phyloP scores from a whole-genome alignment of 805 yeast species.

The Nakazawaea anatomiae region DNA sequence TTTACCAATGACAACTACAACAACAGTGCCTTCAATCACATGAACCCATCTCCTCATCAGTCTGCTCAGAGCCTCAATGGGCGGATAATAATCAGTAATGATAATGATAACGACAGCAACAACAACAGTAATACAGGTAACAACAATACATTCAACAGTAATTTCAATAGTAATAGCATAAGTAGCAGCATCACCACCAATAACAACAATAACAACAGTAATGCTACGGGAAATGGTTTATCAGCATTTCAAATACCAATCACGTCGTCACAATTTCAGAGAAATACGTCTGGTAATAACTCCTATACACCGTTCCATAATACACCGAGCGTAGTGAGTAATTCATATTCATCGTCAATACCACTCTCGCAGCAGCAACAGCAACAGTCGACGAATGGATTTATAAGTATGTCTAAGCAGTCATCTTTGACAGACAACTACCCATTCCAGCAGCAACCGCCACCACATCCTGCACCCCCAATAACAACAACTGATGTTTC shows the following conservation, averaged over 20 bases:
- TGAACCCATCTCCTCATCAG: constrained; percentile 1
- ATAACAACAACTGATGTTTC: constrained; percentile 52
- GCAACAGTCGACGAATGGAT: constrained; percentile 12
- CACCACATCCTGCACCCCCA: constrained; percentile 36
- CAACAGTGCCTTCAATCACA: neutral
- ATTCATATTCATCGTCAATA: constrained; percentile 20
- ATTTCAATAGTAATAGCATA: constrained; percentile 2
- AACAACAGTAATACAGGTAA: neutral
- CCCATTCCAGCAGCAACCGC: constrained; percentile 16
- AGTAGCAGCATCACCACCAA: neutral
- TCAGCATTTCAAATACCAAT: constrained; percentile 9
- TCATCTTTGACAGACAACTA: constrained; percentile 3
- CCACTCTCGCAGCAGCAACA: constrained; percentile 8
- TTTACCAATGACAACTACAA: neutral
- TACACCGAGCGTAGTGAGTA: constrained; percentile 42
- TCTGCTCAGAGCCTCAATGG: constrained; percentile 9
- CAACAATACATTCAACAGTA: constrained; percentile 1
- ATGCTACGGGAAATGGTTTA: constrained; percentile 2
- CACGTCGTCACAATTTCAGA: constrained; percentile 23
- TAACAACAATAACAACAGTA: constrained; percentile 11
- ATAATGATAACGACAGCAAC: constrained; percentile 4
- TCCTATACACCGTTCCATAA: constrained; percentile 34
- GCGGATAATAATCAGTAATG: neutral
- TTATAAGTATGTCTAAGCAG: constrained; percentile 12
- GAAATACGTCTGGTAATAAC: constrained; percentile 16